Evolutionary conservation across 73 alveolate species (phyloP).

Genomic region (Paraurostyla sp.): DNA sequence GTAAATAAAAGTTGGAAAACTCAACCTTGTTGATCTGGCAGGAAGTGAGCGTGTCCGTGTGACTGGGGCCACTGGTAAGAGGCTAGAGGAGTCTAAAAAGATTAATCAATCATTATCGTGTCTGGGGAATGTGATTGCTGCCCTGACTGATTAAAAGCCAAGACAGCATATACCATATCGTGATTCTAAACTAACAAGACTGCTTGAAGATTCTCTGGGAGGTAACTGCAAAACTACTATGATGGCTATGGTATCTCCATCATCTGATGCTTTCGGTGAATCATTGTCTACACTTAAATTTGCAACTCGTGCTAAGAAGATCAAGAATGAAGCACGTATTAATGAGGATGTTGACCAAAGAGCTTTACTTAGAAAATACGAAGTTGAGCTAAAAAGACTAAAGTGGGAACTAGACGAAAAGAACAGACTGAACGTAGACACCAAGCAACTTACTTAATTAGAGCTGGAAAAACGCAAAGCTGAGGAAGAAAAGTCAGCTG

Average conservation of each 20-base stretch:
- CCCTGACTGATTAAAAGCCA: slow-evolving; percentile 95
- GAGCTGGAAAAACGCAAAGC: slow-evolving; percentile 96
- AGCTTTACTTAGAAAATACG: slow-evolving; percentile 97
- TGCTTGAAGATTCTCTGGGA: slow-evolving; percentile 96
- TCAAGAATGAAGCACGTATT: slow-evolving; percentile 95
- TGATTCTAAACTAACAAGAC: slow-evolving; percentile 98
- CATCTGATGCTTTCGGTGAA: slow-evolving; percentile 97
- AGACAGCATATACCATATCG: slow-evolving; percentile 97
- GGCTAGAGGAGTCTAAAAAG: slow-evolving; percentile 98
- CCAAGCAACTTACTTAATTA: slow-evolving; percentile 76
- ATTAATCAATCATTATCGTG: slow-evolving; percentile 98
- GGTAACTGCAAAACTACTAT: slow-evolving; percentile 98
- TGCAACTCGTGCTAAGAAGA: slow-evolving; percentile 99
- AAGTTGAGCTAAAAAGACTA: slow-evolving; percentile 95
- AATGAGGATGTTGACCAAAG: slow-evolving; percentile 97
- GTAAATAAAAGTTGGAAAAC: slow-evolving; percentile 93
- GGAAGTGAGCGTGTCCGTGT: slow-evolving; percentile 98
- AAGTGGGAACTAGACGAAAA: slow-evolving; percentile 94
- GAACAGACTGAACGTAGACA: slow-evolving; percentile 76
- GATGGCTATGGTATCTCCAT: slow-evolving; percentile 98
- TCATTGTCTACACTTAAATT: slow-evolving; percentile 98
- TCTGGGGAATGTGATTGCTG: slow-evolving; percentile 99
- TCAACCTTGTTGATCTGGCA: slow-evolving; percentile 98
- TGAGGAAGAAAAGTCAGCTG: slow-evolving; percentile 96
- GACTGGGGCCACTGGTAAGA: slow-evolving; percentile 98